A percentile compares a stretch with the other conserved stretches of the same genome.
Evolutionary conservation across 2,329 filamentous ascomycete genomes (phyloP).

Genomic region (Hypoxylon sp.): DNA sequence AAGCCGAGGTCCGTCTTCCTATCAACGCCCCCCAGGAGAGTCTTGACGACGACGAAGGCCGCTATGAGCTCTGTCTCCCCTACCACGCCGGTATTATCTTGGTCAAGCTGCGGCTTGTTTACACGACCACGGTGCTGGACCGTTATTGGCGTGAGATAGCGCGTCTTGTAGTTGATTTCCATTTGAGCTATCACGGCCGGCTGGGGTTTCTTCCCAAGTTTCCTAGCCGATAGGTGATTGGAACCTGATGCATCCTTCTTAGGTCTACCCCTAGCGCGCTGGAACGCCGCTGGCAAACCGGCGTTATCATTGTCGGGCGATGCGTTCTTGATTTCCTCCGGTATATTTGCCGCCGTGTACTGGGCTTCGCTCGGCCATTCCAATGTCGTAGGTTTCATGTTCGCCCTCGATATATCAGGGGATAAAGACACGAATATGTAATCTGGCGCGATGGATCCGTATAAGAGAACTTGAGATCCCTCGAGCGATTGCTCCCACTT

Average conservation of each 20-base stretch:
- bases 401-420: constrained; percentile 33
- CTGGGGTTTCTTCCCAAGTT: constrained; percentile 4
- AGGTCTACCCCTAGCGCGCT: constrained; percentile 13
- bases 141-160: constrained; percentile 41
- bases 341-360: constrained; percentile 52
- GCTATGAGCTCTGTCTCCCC: constrained; percentile 60
- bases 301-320: constrained; percentile 45
- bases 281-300: constrained; percentile 27
- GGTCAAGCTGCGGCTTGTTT: constrained; percentile 46
- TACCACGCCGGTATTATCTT: constrained; percentile 48
- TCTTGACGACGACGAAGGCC: constrained; percentile 65
- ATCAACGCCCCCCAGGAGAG: constrained; percentile 67
- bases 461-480: constrained; percentile 46
- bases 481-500: constrained; percentile 55
- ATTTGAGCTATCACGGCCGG: constrained; percentile 24
- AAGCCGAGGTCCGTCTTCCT: constrained; percentile 68
- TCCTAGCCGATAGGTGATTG: constrained; percentile 7
- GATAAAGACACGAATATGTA: constrained; percentile 52
- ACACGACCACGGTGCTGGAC: constrained; percentile 42
- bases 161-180: constrained; percentile 43
- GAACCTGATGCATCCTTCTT: neutral
- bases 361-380: constrained; percentile 52
- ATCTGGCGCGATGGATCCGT: constrained; percentile 47
- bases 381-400: constrained; percentile 39
- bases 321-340: constrained; percentile 49